A percentile compares a stretch with the other conserved stretches of the same genome.
These are phyloP conservation scores for Nicotiana rustica DNA, from an alignment of 305 asterid genomes.

Conservation along the genomic window DNA sequence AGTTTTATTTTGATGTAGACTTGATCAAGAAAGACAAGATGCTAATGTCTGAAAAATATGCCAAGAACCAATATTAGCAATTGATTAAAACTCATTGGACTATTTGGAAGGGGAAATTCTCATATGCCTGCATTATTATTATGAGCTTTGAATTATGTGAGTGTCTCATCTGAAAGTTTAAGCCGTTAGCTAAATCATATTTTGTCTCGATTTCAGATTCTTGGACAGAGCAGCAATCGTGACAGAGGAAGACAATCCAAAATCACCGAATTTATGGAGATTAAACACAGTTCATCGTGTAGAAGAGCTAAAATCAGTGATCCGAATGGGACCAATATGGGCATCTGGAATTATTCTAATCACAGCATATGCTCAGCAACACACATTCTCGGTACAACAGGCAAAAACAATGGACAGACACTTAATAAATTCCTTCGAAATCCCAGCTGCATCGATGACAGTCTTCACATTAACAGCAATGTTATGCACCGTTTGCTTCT, in stretches of 20 bases:
- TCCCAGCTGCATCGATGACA: slow-evolving; percentile 87
- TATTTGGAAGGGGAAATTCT: background rate
- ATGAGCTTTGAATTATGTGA: background rate
- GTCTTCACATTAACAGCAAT: slow-evolving; percentile 77
- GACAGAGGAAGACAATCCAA: slow-evolving; percentile 64
- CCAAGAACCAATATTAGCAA: background rate
- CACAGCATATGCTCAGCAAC: slow-evolving; percentile 85
- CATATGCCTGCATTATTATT: background rate
- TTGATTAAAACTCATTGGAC: background rate
- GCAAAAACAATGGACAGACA: slow-evolving; percentile 84
- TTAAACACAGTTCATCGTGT: slow-evolving; percentile 86
- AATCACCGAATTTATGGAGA: slow-evolving; percentile 75
- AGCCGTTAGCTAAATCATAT: background rate
- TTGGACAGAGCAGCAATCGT: slow-evolving; percentile 84
- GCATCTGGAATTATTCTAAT: slow-evolving; percentile 86
- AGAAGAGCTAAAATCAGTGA: slow-evolving; percentile 80
- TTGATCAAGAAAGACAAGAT: background rate
- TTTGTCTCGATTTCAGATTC: slow-evolving; percentile 52
- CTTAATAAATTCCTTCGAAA: slow-evolving; percentile 64
- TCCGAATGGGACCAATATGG: slow-evolving; percentile 96
- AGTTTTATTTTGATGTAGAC: background rate
- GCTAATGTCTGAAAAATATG: background rate
- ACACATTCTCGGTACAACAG: slow-evolving; percentile 84
- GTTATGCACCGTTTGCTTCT: slow-evolving; percentile 69
- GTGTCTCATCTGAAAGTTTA: background rate